A percentile compares a stretch with the other conserved stretches of the same genome.
These are phyloP conservation scores for Trichophyton mentagrophytes DNA, from an alignment of 2,329 filamentous ascomycete species.

Conservation along the genomic window DNA sequence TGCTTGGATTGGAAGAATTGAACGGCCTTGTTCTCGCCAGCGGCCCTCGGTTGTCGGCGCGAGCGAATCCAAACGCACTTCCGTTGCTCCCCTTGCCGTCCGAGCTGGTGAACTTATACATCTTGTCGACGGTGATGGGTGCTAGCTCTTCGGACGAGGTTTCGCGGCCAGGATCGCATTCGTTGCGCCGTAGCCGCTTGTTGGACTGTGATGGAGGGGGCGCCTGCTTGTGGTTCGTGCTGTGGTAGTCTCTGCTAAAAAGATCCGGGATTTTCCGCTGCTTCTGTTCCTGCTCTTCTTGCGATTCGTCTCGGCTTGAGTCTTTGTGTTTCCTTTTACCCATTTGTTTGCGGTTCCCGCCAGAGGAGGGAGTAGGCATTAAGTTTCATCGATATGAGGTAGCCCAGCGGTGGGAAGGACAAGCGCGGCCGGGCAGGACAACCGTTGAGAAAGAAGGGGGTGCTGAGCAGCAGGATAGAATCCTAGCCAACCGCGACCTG, in stretches of 20 bases:
- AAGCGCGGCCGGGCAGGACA: neutral
- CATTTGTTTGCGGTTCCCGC: conserved; percentile 32
- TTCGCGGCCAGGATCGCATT: neutral
- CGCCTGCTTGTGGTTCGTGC: conserved; percentile 13
- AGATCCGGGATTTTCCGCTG: conserved; percentile 35
- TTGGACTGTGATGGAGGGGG: conserved; percentile 22
- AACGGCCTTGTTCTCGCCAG: neutral
- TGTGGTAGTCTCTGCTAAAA: conserved; percentile 25
- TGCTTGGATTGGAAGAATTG: conserved; percentile 26
- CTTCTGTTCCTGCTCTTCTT: conserved; percentile 18
- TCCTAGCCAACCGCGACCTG: neutral
- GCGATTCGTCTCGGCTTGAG: conserved; percentile 21
- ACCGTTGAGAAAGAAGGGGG: too few species aligned
- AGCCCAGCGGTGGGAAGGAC: neutral
- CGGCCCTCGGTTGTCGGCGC: neutral
- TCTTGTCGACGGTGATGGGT: conserved; percentile 31
- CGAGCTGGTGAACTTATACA: conserved; percentile 41
- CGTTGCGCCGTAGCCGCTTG: conserved; percentile 27
- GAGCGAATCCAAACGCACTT: conserved; percentile 16
- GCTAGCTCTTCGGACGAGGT: neutral
- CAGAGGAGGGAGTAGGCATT: conserved; percentile 31
- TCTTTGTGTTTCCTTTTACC: conserved; percentile 30
- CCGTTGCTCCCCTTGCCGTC: conserved; percentile 24
- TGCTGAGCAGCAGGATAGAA: neutral
- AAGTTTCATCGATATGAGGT: conserved; percentile 23